These are phyloP conservation scores for Pseudogymnoascus sp. DNA, from an alignment of 2,329 filamentous ascomycete genomes.

Conservation along the genomic window DNA sequence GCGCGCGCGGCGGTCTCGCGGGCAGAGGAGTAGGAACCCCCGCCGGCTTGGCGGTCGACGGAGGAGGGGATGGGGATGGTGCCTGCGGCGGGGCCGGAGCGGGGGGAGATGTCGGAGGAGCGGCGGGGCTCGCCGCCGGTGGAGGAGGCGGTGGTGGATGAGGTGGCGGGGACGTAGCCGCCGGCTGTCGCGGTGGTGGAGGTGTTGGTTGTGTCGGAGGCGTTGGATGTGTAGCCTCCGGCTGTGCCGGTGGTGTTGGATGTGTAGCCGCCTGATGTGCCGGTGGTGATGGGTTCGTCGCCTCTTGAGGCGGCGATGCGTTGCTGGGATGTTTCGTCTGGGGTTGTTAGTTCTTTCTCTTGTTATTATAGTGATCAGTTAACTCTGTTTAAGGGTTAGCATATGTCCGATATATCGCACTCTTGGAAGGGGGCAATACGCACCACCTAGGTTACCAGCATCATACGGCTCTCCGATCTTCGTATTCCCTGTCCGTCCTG, in stretches of 20 bases:
- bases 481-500: slow-evolving; percentile 62
- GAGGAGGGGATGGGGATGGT: slow-evolving; percentile 20
- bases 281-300: neutral
- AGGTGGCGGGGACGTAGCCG: slow-evolving; percentile 10
- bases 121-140: neutral
- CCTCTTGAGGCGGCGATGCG: neutral
- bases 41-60: slow-evolving; percentile 19
- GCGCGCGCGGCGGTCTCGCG: neutral
- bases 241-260: slow-evolving; percentile 1
- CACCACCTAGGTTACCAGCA: slow-evolving; percentile 64
- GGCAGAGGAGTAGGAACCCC: neutral
- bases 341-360: neutral
- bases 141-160: slow-evolving; percentile 13
- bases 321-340: neutral
- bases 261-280: slow-evolving; percentile 13
- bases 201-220: slow-evolving; percentile 20
- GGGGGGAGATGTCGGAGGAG: slow-evolving; percentile 5
- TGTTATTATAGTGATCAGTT: neutral
- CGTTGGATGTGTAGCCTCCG: slow-evolving; percentile 15
- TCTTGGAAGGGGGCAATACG: slow-evolving; percentile 15
- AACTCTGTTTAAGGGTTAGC: neutral
- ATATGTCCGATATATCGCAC: neutral
- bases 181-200: slow-evolving; percentile 15
- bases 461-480: slow-evolving; percentile 67
- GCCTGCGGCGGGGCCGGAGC: slow-evolving; percentile 11